Percentiles rank a stretch among this genome's conserved stretches.
Conservation (phyloP, 1,284 basidiomycete genomes). For the Wallemia hederae region DNA sequence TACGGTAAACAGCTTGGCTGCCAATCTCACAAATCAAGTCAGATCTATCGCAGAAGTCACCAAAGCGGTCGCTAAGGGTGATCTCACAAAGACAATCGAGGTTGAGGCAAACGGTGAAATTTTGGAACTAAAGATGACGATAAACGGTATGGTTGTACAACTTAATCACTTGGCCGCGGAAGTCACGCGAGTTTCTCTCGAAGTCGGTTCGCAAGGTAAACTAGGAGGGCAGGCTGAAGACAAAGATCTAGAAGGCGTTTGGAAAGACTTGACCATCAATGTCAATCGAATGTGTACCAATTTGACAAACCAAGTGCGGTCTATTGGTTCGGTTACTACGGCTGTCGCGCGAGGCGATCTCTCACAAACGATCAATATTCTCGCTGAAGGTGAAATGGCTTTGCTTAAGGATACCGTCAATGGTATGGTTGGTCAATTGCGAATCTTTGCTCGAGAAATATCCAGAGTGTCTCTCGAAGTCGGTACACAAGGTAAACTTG, state of each 20-base stretch:
- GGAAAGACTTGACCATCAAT: slow-evolving; percentile 68
- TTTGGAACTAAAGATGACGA: slow-evolving; percentile 83
- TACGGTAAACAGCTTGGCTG: slow-evolving; percentile 85
- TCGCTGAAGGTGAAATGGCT: slow-evolving; percentile 74
- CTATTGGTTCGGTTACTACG: slow-evolving; percentile 70
- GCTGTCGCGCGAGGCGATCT: slow-evolving; percentile 38
- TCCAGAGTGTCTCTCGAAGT: slow-evolving; percentile 20
- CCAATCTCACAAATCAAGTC: slow-evolving; percentile 79
- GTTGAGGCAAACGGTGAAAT: slow-evolving; percentile 93
- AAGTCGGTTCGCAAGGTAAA: slow-evolving; percentile 72
- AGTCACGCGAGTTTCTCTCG: slow-evolving; percentile 78
- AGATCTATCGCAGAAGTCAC: slow-evolving; percentile 83
- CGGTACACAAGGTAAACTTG: slow-evolving; percentile 68
- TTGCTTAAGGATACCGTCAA: slow-evolving; percentile 62
- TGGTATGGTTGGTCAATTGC: slow-evolving; percentile 61
- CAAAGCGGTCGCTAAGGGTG: slow-evolving; percentile 88
- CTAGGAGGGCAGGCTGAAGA: slow-evolving; percentile 74
- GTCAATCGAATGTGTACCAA: slow-evolving; percentile 82
- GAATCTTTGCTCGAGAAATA: slow-evolving; percentile 48
- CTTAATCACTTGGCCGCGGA: slow-evolving; percentile 34
- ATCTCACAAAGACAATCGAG: slow-evolving; percentile 82
- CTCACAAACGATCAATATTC: slow-evolving; percentile 26
- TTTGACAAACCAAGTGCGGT: slow-evolving; percentile 77
- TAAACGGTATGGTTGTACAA: slow-evolving; percentile 88
- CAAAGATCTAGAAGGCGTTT: slow-evolving; percentile 79